Evolutionary conservation across 164 flowering plant genomes (phyloP).

Genomic region (Aristolochia contorta): DNA sequence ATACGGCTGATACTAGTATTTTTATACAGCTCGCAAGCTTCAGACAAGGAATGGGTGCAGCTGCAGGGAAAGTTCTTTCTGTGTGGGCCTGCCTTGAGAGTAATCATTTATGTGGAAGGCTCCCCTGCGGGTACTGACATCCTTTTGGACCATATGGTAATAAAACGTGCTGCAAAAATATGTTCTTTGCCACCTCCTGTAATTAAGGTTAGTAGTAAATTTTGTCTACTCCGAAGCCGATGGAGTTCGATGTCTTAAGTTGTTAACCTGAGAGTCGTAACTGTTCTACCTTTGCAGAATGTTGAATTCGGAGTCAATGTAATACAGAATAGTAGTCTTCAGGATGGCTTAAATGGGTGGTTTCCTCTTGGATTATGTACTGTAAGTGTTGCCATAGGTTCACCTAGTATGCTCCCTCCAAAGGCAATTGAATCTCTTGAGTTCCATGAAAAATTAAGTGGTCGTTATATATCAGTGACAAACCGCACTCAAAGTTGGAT

Average conservation of each 20-base stretch:
- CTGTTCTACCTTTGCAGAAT: conserved; percentile 32
- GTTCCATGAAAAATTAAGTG: conserved; percentile 57
- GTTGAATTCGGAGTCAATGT: conserved; percentile 64
- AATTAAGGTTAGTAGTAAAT: conserved; percentile 45
- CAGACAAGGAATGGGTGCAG: conserved; percentile 79
- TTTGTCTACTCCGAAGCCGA: background rate
- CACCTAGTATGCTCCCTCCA: conserved; percentile 78
- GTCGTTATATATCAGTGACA: conserved; percentile 61
- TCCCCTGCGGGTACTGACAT: conserved; percentile 94
- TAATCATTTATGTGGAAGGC: conserved; percentile 75
- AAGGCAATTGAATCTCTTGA: conserved; percentile 85
- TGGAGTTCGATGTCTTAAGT: too few relatives aligned
- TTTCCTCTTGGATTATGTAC: conserved; percentile 82
- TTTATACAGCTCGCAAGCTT: conserved; percentile 57
- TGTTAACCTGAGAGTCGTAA: background rate
- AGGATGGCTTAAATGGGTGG: conserved; percentile 67
- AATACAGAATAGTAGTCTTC: conserved; percentile 57
- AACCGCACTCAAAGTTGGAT: conserved; percentile 91
- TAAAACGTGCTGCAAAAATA: conserved; percentile 60
- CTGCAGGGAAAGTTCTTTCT: conserved; percentile 82
- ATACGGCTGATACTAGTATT: background rate
- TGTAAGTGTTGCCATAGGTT: conserved; percentile 47
- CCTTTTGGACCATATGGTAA: conserved; percentile 61
- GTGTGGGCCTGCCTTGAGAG: conserved; percentile 60
- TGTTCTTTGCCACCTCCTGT: conserved; percentile 75